These are phyloP conservation scores for Hypericum androsaemum DNA, from an alignment of 345 rosid species.

Conservation along the genomic window DNA sequence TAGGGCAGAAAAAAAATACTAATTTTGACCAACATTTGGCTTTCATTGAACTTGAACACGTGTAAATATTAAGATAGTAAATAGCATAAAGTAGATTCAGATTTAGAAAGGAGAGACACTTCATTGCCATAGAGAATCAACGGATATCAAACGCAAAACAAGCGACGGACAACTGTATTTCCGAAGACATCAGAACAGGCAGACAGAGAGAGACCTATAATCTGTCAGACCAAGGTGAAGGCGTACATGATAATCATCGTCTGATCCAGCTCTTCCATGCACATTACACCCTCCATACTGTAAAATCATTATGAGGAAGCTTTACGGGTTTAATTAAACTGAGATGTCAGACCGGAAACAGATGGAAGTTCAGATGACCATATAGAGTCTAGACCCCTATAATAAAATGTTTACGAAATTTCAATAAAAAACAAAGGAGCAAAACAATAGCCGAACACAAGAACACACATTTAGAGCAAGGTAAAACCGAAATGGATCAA, in stretches of 20 bases:
- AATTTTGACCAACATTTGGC: not conserved
- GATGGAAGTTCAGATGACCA: too few relatives aligned
- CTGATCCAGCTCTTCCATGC: conserved; percentile 28
- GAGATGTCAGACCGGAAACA: not conserved
- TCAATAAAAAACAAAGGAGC: conserved; percentile 1
- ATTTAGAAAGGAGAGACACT: too few relatives aligned
- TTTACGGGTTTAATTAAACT: not conserved
- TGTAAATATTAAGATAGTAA: too few relatives aligned
- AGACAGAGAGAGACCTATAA: conserved; percentile 48
- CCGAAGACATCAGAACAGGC: not conserved
- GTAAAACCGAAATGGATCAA: not conserved
- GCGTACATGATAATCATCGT: conserved; percentile 29
- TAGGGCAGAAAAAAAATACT: conserved; percentile 2
- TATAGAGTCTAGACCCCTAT: too few relatives aligned
- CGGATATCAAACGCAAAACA: too few relatives aligned
- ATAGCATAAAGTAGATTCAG: too few relatives aligned
- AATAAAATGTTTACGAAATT: too few relatives aligned
- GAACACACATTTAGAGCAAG: not conserved
- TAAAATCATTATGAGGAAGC: conserved; percentile 13
- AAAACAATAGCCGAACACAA: not conserved
- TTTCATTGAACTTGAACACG: not conserved
- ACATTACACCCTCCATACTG: conserved; percentile 67
- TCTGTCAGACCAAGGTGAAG: conserved; percentile 83
- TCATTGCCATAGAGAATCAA: too few relatives aligned
- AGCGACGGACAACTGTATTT: too few relatives aligned